Percentiles rank a stretch among this genome's conserved stretches.
Conservation (phyloP, 1,284 basidiomycete genomes). For the Blastosporella zonata region DNA sequence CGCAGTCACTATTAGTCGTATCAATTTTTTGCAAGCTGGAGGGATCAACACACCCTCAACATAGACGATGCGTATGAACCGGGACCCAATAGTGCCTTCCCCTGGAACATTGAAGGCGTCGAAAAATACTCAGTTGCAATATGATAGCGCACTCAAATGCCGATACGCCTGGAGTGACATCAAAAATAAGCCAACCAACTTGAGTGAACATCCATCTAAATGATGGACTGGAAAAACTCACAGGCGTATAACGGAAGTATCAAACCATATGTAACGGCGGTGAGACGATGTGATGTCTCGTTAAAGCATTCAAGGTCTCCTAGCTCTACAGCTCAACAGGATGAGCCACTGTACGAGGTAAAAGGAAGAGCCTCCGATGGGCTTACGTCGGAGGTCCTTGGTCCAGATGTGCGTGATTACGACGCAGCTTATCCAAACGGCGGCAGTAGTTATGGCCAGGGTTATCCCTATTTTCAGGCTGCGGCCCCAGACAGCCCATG, state of each 20-base stretch:
- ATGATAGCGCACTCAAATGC: not conserved
- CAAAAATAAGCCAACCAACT: not conserved
- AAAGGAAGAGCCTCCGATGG: not conserved
- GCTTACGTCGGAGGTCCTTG: not conserved
- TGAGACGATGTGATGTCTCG: not conserved
- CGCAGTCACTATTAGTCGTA: not conserved
- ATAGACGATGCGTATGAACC: not conserved
- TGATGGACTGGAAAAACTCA: not conserved
- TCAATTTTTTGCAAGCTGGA: not conserved
- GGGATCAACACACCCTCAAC: not conserved
- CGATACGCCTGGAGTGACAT: not conserved
- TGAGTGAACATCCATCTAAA: no score
- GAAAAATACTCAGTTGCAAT: not conserved
- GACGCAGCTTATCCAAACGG: constrained; percentile 1
- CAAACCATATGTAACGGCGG: not conserved
- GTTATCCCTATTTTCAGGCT: not conserved
- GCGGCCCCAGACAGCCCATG: constrained; percentile 4
- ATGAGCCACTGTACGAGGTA: not conserved
- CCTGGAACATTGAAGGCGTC: not conserved
- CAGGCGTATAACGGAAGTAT: not conserved
- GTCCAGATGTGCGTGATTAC: not conserved
- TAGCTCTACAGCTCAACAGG: not conserved
- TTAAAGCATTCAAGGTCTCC: not conserved
- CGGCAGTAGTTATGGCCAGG: not conserved
- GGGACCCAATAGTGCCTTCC: not conserved